phyloP scores from a whole-genome alignment of 352 stramenopile genomes.

The Phytopythium aichiense region DNA sequence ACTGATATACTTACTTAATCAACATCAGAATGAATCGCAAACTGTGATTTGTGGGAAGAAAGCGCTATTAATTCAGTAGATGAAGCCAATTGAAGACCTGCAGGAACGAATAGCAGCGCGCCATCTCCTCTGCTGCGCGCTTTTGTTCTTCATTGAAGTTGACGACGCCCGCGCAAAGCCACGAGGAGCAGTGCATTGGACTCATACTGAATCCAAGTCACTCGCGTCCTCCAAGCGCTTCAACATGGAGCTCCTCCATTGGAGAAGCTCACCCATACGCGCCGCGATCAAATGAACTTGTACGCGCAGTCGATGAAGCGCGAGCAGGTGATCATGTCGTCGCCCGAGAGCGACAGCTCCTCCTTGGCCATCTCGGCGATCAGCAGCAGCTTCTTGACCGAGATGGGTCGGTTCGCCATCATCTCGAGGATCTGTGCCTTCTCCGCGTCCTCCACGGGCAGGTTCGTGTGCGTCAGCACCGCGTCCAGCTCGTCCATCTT shows the following conservation, averaged over 20 bases:
- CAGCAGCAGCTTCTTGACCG: constrained; percentile 97
- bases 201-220: neutral
- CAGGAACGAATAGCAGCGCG: neutral
- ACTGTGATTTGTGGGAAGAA: too few relatives aligned
- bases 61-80: too few relatives aligned
- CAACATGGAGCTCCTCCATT: neutral
- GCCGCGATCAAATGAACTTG: constrained; percentile 62
- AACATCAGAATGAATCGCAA: too few relatives aligned
- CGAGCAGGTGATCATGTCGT: constrained; percentile 65
- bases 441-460: constrained; percentile 68
- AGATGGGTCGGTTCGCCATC: constrained; percentile 91
- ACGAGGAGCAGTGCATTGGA: too few relatives aligned
- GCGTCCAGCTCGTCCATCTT: constrained; percentile 87
- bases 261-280: too few relatives aligned
- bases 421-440: constrained; percentile 65
- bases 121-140: neutral
- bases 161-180: too few relatives aligned
- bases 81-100: neutral
- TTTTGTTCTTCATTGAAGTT: constrained; percentile 1
- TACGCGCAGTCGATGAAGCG: constrained; percentile 84
- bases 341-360: constrained; percentile 56
- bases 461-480: constrained; percentile 75
- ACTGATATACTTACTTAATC: too few relatives aligned
- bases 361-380: constrained; percentile 97
- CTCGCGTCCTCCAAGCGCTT: neutral